Evolutionary conservation across 2,329 filamentous ascomycete genomes (phyloP), one percentile per base, ranked within the genome.

Genomic region (Triangularia setosa): DNA sequence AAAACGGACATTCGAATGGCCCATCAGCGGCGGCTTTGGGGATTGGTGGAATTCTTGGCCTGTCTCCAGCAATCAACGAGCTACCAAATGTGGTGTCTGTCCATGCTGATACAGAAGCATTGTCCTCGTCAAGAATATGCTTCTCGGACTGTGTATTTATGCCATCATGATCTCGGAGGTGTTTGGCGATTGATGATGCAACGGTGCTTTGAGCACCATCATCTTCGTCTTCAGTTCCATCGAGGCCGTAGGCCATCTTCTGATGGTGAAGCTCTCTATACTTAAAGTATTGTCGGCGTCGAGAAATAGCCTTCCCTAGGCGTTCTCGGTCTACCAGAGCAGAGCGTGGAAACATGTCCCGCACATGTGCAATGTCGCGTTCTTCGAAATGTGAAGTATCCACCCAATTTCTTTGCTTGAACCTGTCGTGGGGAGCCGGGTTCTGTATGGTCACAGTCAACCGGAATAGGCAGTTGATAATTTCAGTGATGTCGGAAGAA

Each of bases 1-100:
- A 66, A 8, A 61, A 64, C 1, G 64, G 66, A 16, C 64, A 68
- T 52, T 66, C 66, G 7, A 68, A 64, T 40, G 66, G 60, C 1
- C 62, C 33, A 1, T 59, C 16, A 8, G 9, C 2, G 16, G 64
- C 48, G 7, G 44, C 58, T 14, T 35, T 40, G 16, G 64, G 66
- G 18, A 66, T n/a, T 2, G 66, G 53, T 0, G 62, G 62, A 1
- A 68, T n/a, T 12, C 53, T 64, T 0, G 44, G 44, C 16, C 40
- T 58, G 0, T 60, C 33, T 16, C 12, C 48, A 14, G 7, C 8
- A 12, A 30, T 28, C 3, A 60, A n/a, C 18, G 58, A 59, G 14
- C 52, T 30, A 1, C 40, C 58, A 48, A 56, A 55, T 1, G 61
- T 63, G 2, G 61, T 65, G 14, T 66, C 56, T 5, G 64, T 61